A percentile compares a stretch with the other conserved stretches of the same genome.
Evolutionary conservation across 148 eudicot genomes (phyloP).

Genomic region (Mesembryanthemum crystallinum): DNA sequence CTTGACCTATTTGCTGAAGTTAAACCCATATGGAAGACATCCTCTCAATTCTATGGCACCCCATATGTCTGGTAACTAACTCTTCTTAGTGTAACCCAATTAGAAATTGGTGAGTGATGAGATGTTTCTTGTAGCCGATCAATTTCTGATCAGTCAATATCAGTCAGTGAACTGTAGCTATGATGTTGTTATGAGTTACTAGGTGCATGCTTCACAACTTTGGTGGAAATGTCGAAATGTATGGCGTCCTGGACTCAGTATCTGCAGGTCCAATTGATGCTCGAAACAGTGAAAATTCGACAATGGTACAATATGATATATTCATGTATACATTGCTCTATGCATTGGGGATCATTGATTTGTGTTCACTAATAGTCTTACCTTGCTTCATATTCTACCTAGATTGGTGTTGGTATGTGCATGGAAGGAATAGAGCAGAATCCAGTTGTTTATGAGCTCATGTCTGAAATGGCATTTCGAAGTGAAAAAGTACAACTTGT

Average conservation of each 20-base stretch:
- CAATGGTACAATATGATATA: slow-evolving; percentile 57
- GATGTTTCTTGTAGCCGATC: slow-evolving; percentile 2
- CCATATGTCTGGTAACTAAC: slow-evolving; percentile 77
- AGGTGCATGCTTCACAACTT: slow-evolving; percentile 99
- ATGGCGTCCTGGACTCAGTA: slow-evolving; percentile 79
- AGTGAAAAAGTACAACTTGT: slow-evolving; percentile 55
- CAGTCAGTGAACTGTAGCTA: slow-evolving; percentile 5
- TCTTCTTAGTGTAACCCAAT: slow-evolving; percentile 8
- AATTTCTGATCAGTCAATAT: slow-evolving; percentile 1
- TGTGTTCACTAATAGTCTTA: not conserved
- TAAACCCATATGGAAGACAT: slow-evolving; percentile 83
- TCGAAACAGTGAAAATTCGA: slow-evolving; percentile 73
- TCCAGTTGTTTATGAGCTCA: slow-evolving; percentile 95
- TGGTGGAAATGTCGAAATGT: slow-evolving; percentile 99
- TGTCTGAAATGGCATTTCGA: slow-evolving; percentile 99
- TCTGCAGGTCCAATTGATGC: slow-evolving; percentile 95
- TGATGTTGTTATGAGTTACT: slow-evolving; percentile 20
- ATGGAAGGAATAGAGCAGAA: slow-evolving; percentile 99
- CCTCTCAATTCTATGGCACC: slow-evolving; percentile 87
- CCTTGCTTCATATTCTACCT: slow-evolving; percentile 17
- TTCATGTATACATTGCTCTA: slow-evolving; percentile 6
- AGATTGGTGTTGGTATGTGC: slow-evolving; percentile 99
- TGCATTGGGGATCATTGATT: not conserved
- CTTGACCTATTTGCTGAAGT: slow-evolving; percentile 99
- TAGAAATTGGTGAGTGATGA: not conserved